These are phyloP conservation scores for Citrullus colocynthis DNA, from an alignment of 306 rosid species.

Conservation along the genomic window DNA sequence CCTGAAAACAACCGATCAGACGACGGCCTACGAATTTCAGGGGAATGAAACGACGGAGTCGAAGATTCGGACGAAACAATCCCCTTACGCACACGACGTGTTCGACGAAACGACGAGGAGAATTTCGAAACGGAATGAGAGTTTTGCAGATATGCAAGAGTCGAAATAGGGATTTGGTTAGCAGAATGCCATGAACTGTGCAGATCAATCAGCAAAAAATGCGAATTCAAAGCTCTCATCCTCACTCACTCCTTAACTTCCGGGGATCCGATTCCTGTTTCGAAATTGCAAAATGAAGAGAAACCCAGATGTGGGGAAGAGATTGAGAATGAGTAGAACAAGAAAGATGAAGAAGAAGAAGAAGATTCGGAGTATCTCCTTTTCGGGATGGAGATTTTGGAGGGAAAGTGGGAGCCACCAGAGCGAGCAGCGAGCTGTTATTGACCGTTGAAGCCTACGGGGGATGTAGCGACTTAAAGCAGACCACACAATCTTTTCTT, in stretches of 20 bases:
- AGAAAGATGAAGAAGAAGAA: background rate
- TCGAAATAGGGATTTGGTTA: slow-evolving; percentile 37
- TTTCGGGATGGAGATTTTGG: slow-evolving; percentile 21
- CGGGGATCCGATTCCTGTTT: background rate
- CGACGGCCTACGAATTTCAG: slow-evolving; percentile 68
- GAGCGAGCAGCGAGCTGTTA: background rate
- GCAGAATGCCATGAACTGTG: slow-evolving; percentile 42
- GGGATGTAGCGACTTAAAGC: background rate
- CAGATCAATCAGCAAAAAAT: slow-evolving; percentile 52
- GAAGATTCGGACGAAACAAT: slow-evolving; percentile 31
- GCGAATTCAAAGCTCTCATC: slow-evolving; percentile 64
- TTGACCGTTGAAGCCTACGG: slow-evolving; percentile 10
- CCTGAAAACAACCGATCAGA: slow-evolving; percentile 52
- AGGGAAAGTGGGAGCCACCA: slow-evolving; percentile 25
- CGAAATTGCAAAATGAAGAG: background rate
- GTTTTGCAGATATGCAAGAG: slow-evolving; percentile 27
- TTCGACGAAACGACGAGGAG: slow-evolving; percentile 44
- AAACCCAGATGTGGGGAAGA: background rate
- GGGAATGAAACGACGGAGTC: slow-evolving; percentile 26
- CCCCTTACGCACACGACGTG: slow-evolving; percentile 18
- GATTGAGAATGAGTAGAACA: slow-evolving; percentile 3
- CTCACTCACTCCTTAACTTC: background rate
- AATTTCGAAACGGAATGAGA: slow-evolving; percentile 25
- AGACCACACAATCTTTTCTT: slow-evolving; percentile 9
- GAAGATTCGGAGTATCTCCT: slow-evolving; percentile 70